Evolutionary conservation across 805 yeast species (phyloP), one percentile per base, ranked within the genome.

Genomic region (Schwanniomyces pseudopolymorphus): DNA sequence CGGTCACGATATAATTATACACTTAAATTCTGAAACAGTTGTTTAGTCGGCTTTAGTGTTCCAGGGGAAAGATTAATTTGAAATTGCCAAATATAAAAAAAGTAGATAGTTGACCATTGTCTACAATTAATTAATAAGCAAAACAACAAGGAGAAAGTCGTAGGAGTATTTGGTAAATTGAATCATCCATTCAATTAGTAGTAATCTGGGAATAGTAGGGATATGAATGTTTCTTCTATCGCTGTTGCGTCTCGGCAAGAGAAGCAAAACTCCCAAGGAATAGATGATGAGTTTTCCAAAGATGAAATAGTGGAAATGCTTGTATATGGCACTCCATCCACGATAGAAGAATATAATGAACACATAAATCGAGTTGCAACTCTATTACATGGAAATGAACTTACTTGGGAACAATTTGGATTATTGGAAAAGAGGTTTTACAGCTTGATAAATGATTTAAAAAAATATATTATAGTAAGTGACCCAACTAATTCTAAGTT

Each of bases 271-370:
- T 5, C 9, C 20, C 35, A 31, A 31, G 35, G 19, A 14, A 31
- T 31, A 31, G 35, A 31, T 17, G 19, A 42, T 43, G 40, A 43
- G 22, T 43, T 51, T 42, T 25, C 52, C 39, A 40, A 52, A 25
- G 57, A 56, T n/a, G 70, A 70, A 28, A 51, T 58, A 25, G 53
- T 69, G 5, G 53, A 58, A 9, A 46, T 70, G 5, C 54, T 72
- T 11, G 42, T 53, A 8, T 43, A 43, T 16, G 67, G 68, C 7
- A 45, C 43, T 6, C 77, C 78, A 0, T 43, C 51, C 13, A 52
- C 55, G n/a, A 55, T 64, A 26, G 60, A 57, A 17, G 75, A 72
- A 53, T 72, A 71, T 47, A 53, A 66, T 9, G 74, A 69, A 35
- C 77, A 72, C 45, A 39, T 72, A 4, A 59, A 53, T 50, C 69